phyloP scores from a whole-genome alignment of 441 rosid species.

The Adansonia gregorii region DNA sequence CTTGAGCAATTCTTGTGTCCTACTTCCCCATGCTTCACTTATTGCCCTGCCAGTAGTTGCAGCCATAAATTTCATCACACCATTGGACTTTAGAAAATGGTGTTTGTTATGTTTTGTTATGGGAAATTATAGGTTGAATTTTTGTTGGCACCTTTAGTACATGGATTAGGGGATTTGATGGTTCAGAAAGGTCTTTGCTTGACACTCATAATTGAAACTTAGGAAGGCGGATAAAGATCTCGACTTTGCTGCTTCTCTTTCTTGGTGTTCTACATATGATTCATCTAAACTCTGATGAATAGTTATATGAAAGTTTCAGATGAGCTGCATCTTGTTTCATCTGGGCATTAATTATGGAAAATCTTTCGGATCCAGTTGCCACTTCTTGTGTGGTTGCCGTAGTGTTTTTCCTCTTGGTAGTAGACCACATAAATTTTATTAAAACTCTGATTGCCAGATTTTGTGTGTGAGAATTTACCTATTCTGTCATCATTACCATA shows the following conservation, averaged over 20 bases:
- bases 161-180: constrained; percentile 13
- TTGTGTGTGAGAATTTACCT: background rate
- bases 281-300: background rate
- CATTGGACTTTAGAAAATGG: background rate
- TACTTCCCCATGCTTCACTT: background rate
- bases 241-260: background rate
- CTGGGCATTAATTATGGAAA: background rate
- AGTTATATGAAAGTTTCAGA: background rate
- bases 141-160: background rate
- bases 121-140: constrained; percentile 2
- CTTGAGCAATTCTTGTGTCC: background rate
- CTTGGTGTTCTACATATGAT: background rate
- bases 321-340: background rate
- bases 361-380: background rate
- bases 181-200: background rate
- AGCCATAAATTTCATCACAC: background rate
- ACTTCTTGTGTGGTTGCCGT: background rate
- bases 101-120: background rate
- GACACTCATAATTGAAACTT: background rate
- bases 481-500: background rate
- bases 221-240: background rate
- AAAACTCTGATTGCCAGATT: background rate
- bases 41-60: constrained; percentile 2
- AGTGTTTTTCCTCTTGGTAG: background rate
- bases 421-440: background rate